These are phyloP conservation scores for Microbotryum silenes-acaulis DNA, from an alignment of 1,284 basidiomycete species.

Conservation along the genomic window DNA sequence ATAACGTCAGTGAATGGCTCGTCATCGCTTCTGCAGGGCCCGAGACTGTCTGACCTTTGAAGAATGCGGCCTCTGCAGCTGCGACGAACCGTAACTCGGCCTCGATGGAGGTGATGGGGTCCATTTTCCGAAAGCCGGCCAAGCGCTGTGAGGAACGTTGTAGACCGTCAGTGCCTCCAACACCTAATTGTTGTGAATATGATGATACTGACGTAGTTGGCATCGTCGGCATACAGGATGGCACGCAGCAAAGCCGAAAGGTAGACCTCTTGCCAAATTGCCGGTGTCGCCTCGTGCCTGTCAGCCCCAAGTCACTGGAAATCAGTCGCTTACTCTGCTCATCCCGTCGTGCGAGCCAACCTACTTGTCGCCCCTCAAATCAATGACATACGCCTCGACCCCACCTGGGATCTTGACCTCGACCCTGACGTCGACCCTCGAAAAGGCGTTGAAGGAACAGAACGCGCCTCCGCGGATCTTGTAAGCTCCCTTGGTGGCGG, in stretches of 20 bases:
- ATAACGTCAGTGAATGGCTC: too few species aligned
- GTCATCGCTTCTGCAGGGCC: too few species aligned
- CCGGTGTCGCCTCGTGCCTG: slow-evolving; percentile 83
- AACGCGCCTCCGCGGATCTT: slow-evolving; percentile 90
- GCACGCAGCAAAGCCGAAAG: slow-evolving; percentile 84
- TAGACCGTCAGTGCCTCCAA: background rate
- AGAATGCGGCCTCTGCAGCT: slow-evolving; percentile 81
- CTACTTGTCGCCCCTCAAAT: slow-evolving; percentile 84
- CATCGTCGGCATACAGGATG: slow-evolving; percentile 91
- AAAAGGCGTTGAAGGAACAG: slow-evolving; percentile 99
- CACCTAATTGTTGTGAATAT: too few species aligned
- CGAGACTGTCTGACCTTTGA: slow-evolving; percentile 57
- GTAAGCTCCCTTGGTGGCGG: slow-evolving; percentile 52
- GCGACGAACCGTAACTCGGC: slow-evolving; percentile 84
- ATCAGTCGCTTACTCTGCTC: background rate
- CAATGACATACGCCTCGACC: slow-evolving; percentile 88
- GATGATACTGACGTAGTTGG: slow-evolving; percentile 53
- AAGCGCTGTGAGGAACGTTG: slow-evolving; percentile 46
- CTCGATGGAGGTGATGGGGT: slow-evolving; percentile 85
- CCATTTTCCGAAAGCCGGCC: slow-evolving; percentile 89
- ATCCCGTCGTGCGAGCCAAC: slow-evolving; percentile 28
- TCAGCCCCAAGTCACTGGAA: too few species aligned
- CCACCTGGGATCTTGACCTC: slow-evolving; percentile 98
- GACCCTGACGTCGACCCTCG: slow-evolving; percentile 89
- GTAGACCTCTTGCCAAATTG: slow-evolving; percentile 96